These are phyloP conservation scores for Galeopsis tetrahit DNA, from an alignment of 257 asterid genomes.

Conservation along the genomic window DNA sequence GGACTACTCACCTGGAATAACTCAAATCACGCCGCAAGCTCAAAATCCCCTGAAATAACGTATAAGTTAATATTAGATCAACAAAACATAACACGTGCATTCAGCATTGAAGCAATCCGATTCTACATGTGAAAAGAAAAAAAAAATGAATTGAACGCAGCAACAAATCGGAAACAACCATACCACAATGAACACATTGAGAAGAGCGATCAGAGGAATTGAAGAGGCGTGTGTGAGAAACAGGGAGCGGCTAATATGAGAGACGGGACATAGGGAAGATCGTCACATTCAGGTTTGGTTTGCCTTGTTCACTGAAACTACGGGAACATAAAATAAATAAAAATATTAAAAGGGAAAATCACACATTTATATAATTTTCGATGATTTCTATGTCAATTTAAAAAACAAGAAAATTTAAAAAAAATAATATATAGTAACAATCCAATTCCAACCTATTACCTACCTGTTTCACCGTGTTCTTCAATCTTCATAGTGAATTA, in stretches of 20 bases:
- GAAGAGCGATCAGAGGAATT: conserved; percentile 27
- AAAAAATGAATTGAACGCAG: conserved; percentile 12
- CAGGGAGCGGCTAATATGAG: conserved; percentile 7
- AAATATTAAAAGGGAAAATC: not conserved
- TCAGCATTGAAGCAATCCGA: conserved; percentile 29
- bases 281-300: conserved; percentile 32
- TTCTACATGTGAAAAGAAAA: not conserved
- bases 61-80: conserved; percentile 24
- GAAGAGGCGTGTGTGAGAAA: conserved; percentile 17
- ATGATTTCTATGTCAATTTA: conserved; percentile 36
- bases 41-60: not conserved
- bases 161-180: conserved; percentile 4
- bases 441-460: too few species aligned
- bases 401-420: not conserved
- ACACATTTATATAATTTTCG: conserved; percentile 34
- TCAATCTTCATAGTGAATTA: too few species aligned
- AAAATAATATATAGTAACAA: too few species aligned
- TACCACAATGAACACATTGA: not conserved
- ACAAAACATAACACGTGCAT: conserved; percentile 17
- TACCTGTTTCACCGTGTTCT: too few species aligned
- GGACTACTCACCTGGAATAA: conserved; percentile 10
- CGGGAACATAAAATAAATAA: not conserved
- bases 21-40: not conserved
- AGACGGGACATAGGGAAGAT: conserved; percentile 34
- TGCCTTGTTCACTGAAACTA: conserved; percentile 30